A percentile compares a stretch with the other conserved stretches of the same genome.
Conservation (phyloP, 2,329 filamentous ascomycete genomes). For the Tolypocladium guangdongense region DNA sequence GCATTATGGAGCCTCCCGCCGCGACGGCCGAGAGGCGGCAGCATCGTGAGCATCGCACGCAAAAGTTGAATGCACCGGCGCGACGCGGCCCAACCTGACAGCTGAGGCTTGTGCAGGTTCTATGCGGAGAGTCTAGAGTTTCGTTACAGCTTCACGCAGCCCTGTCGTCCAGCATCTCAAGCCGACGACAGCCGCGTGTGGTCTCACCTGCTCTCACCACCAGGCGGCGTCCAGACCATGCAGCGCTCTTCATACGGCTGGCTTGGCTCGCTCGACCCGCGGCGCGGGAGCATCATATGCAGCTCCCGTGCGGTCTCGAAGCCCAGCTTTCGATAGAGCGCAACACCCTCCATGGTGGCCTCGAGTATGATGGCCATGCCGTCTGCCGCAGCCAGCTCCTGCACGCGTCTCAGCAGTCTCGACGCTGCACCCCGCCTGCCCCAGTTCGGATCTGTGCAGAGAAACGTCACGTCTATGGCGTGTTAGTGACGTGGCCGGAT, state of each 20-base stretch:
- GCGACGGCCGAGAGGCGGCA: not conserved
- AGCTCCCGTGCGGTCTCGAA: conserved; percentile 21
- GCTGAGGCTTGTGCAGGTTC: not conserved
- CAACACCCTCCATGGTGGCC: conserved; percentile 25
- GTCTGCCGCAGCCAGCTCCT: conserved; percentile 19
- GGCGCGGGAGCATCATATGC: conserved; percentile 22
- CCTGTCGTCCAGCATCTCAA: not conserved
- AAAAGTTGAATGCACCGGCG: not conserved
- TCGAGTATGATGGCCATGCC: conserved; percentile 25
- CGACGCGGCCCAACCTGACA: not conserved
- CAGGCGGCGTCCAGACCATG: conserved; percentile 18
- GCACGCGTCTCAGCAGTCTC: conserved; percentile 20
- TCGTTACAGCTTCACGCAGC: not conserved
- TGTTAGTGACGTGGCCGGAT: not conserved
- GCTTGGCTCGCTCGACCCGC: conserved; percentile 15
- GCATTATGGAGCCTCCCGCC: no score
- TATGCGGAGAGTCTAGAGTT: not conserved
- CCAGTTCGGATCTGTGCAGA: conserved; percentile 25
- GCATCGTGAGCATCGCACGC: not conserved
- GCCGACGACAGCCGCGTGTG: not conserved
- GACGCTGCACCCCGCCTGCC: conserved; percentile 24
- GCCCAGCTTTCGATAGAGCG: conserved; percentile 26
- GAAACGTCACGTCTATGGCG: conserved; percentile 23
- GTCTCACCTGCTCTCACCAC: not conserved
- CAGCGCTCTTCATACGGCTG: conserved; percentile 22